Evolutionary conservation across 441 rosid genomes (phyloP).

Genomic region (Gossypium schwendimanii): DNA sequence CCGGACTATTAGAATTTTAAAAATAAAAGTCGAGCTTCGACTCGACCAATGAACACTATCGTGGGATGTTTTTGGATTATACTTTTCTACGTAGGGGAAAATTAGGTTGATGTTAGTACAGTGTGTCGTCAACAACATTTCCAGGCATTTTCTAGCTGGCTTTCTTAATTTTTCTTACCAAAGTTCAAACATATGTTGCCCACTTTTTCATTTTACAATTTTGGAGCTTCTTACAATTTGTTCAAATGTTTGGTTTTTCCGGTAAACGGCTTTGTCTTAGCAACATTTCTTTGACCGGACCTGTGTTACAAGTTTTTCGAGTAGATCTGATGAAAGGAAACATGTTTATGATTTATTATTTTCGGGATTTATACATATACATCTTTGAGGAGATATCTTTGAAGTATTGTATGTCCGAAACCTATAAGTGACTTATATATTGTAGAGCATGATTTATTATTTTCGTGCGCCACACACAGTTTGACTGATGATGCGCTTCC

Average conservation of each 20-base stretch:
- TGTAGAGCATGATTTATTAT: too few species aligned
- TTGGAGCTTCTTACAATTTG: constrained; percentile 14
- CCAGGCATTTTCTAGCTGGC: constrained; percentile 37
- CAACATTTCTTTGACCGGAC: constrained; percentile 5
- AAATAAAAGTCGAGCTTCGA: too few species aligned
- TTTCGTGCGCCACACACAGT: too few species aligned
- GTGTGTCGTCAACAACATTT: constrained; percentile 29
- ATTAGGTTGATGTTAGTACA: neutral
- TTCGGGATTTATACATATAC: too few species aligned
- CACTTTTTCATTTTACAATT: constrained; percentile 2
- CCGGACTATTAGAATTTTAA: too few species aligned
- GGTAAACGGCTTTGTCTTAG: neutral
- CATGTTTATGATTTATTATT: too few species aligned
- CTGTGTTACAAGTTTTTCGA: neutral
- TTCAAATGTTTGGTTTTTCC: constrained; percentile 14
- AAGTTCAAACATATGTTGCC: constrained; percentile 31
- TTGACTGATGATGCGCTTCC: too few species aligned
- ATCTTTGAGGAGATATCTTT: too few species aligned
- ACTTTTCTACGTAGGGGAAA: neutral
- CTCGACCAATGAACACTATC: too few species aligned
- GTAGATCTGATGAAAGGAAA: neutral
- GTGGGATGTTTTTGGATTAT: neutral
- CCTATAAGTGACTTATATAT: too few species aligned
- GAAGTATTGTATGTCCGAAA: too few species aligned
- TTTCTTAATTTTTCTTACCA: constrained; percentile 8